Evolutionary conservation across 2,329 filamentous ascomycete species (phyloP), one percentile per base, ranked within the genome.

Genomic region (Cladosporium sp.): DNA sequence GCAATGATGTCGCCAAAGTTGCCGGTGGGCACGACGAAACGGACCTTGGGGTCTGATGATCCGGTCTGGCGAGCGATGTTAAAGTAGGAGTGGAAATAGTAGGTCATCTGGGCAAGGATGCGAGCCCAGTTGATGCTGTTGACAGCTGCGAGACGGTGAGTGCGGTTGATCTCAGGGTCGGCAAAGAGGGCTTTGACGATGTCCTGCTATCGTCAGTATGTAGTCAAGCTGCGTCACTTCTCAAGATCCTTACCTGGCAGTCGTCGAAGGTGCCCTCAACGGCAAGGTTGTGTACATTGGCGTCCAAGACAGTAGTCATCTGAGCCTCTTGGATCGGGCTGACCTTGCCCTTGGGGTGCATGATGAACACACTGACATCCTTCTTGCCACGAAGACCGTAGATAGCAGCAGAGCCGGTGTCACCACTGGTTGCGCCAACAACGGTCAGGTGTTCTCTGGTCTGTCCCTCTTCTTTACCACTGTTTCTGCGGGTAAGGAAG

Each of bases 81-180:
- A 72, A 96, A 96, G 78, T 97, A 97, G 11, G 93, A 84, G 70
- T 93, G 79, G 76, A 96, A 95, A 78, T 96, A 99, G 79, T 96
- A 97, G 54, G 89, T 89, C 57, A 95, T 96, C 74, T 99, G 93
- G 11, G 93, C 92, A 32, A 99, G 80, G 60, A 99, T 97, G 61
- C 93, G 81, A 2, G 91, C 88, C 81, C 86, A 96, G 74, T 97
- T 97, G 74, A 97, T 97, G 40, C 88, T 93, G 76, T 97, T 97
- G 59, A 97, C 89, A 38, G 93, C 92, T 36, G 88, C 92, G 38
- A 97, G 85, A 59, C 89, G 89, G 64, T 92, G 82, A 2, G 81
- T 83, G 60, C 80, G 75, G 76, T 97, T 97, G 67, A 88, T 86
- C 50, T 90, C 84, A 2, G 85, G 77, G 62, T 99, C 92, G 56